A percentile compares a stretch with the other conserved stretches of the same genome.
These are phyloP conservation scores for Ustilago loliicola DNA, from an alignment of 1,284 basidiomycete species.

Conservation along the genomic window DNA sequence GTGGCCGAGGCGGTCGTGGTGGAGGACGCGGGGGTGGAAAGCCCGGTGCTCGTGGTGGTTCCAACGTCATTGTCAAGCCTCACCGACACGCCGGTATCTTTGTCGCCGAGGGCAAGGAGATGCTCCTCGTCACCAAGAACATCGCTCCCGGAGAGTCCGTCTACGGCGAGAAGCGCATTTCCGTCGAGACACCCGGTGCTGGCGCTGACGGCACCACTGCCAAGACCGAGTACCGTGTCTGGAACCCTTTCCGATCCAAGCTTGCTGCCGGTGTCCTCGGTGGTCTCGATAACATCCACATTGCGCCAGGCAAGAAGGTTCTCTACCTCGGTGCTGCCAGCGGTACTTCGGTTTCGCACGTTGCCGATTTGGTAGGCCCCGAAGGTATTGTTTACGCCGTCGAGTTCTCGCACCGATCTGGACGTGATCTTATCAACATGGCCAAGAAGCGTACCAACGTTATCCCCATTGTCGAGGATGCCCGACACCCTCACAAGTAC, in stretches of 20 bases:
- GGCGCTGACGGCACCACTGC: conserved; percentile 77
- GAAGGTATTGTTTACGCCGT: conserved; percentile 98
- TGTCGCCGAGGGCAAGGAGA: conserved; percentile 80
- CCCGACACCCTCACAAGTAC: conserved; percentile 79
- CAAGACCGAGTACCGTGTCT: conserved; percentile 97
- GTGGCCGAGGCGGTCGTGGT: conserved; percentile 65
- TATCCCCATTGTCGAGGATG: conserved; percentile 98
- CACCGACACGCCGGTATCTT: conserved; percentile 91
- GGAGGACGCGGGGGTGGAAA: conserved; percentile 61
- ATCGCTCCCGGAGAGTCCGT: conserved; percentile 96
- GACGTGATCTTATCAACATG: conserved; percentile 98
- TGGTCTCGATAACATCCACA: conserved; percentile 93
- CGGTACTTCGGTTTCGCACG: conserved; percentile 98
- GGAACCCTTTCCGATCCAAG: conserved; percentile 99
- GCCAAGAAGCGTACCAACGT: conserved; percentile 99
- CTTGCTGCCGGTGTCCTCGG: conserved; percentile 96
- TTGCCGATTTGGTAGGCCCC: conserved; percentile 97
- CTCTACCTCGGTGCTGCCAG: conserved; percentile 94
- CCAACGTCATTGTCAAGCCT: conserved; percentile 86
- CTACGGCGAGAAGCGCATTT: conserved; percentile 89
- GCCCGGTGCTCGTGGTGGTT: conserved; percentile 76
- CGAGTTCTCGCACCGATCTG: conserved; percentile 96
- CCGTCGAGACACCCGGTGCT: conserved; percentile 75
- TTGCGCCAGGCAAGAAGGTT: conserved; percentile 94
- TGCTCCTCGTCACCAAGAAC: conserved; percentile 97